Evolutionary conservation across 2,329 filamentous ascomycete species (phyloP).

Genomic region (Claviceps maximensis): DNA sequence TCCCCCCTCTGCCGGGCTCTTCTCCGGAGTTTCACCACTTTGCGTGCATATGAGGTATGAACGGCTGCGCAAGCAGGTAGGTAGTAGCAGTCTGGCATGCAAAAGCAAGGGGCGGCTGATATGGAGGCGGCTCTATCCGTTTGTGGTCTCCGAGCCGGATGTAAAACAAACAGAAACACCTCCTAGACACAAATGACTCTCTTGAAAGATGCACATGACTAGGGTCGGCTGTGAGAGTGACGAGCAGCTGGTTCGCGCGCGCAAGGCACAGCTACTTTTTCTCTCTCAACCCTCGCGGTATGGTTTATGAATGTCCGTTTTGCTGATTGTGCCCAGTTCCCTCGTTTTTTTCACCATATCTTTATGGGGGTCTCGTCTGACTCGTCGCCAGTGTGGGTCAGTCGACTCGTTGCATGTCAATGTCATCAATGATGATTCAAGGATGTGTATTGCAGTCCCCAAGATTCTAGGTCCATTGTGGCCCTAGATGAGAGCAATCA

Average conservation of each 20-base stretch:
- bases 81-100: background rate
- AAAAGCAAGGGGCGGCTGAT: background rate
- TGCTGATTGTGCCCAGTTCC: background rate
- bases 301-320: background rate
- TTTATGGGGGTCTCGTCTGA: too few relatives aligned
- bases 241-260: background rate
- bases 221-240: background rate
- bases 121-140: background rate
- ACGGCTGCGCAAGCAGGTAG: too few relatives aligned
- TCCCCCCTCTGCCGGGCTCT: background rate
- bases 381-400: too few relatives aligned
- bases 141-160: background rate
- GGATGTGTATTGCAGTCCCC: too few relatives aligned
- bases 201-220: background rate
- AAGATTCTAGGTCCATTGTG: too few relatives aligned
- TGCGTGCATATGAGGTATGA: too few relatives aligned
- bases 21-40: too few relatives aligned
- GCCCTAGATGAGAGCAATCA: background rate
- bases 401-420: too few relatives aligned
- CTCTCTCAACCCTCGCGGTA: too few relatives aligned
- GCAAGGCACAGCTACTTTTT: too few relatives aligned
- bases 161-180: background rate
- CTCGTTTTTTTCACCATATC: too few relatives aligned
- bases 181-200: background rate
- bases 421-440: too few relatives aligned